phyloP scores from a whole-genome alignment of 2,329 filamentous ascomycete species.

The Neofusicoccum umdonicola region DNA sequence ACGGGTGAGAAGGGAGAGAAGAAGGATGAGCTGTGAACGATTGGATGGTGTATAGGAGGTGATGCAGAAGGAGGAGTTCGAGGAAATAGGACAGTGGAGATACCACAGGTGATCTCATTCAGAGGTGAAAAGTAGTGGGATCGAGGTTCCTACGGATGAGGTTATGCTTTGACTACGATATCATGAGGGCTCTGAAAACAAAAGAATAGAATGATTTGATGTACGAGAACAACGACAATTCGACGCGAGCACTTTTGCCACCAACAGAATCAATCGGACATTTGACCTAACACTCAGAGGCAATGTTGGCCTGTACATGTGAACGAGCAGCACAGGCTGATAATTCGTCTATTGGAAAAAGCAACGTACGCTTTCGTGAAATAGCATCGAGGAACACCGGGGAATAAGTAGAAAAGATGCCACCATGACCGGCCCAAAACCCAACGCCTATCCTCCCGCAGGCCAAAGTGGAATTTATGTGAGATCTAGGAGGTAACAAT shows the following conservation, averaged over 20 bases:
- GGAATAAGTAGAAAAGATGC: constrained; percentile 5
- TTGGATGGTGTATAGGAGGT: not conserved
- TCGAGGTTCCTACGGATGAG: no score
- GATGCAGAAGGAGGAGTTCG: no score
- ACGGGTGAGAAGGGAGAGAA: constrained; percentile 19
- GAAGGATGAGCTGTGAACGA: constrained; percentile 19
- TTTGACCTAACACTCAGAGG: no score
- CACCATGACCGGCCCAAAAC: not conserved
- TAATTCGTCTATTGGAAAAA: not conserved
- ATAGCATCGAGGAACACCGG: not conserved
- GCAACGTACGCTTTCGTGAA: not conserved
- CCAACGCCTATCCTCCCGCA: constrained; percentile 9
- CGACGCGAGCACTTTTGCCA: no score
- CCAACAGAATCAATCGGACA: no score
- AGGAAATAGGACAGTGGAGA: not conserved
- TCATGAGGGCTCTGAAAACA: no score
- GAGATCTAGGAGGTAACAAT: not conserved
- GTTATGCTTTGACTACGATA: no score
- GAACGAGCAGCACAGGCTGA: not conserved
- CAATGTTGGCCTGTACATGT: not conserved
- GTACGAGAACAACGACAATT: no score
- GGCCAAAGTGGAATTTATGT: not conserved
- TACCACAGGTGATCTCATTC: no score
- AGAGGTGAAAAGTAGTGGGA: no score
- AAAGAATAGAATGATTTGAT: no score